Evolutionary conservation across 1,139 yeast genomes (phyloP).

Genomic region (Yamadazyma membranifaciens): DNA sequence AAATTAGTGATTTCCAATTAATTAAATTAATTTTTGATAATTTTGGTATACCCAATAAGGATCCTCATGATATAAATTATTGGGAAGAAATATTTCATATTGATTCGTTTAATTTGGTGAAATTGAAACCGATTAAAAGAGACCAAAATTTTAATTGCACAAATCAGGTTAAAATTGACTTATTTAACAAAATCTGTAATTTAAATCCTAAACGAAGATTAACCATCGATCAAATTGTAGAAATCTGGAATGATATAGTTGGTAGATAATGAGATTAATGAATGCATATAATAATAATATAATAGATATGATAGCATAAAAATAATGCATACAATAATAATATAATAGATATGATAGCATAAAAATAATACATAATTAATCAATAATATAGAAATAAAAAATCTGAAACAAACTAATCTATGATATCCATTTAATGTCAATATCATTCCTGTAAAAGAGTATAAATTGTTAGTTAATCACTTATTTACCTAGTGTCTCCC

Average conservation of each 20-base stretch:
- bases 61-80: constrained; percentile 42
- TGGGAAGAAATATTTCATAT: constrained; percentile 39
- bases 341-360: not conserved
- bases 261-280: not conserved
- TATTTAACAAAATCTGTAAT: constrained; percentile 15
- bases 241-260: constrained; percentile 2
- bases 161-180: constrained; percentile 10
- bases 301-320: not conserved
- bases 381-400: too few species aligned
- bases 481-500: too few species aligned
- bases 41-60: constrained; percentile 68
- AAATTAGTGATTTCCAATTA: constrained; percentile 61
- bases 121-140: constrained; percentile 21
- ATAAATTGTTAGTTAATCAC: too few species aligned
- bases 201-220: constrained; percentile 26
- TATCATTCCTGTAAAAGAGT: too few species aligned
- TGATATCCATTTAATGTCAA: too few species aligned
- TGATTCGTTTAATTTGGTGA: constrained; percentile 31
- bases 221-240: constrained; percentile 13
- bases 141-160: constrained; percentile 29
- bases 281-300: not conserved
- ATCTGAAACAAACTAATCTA: too few species aligned
- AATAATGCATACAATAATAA: not conserved
- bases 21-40: constrained; percentile 57
- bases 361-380: too few species aligned